These are phyloP conservation scores for Pilatotrama ljubarskyi DNA, from an alignment of 768 basidiomycete genomes.

Conservation along the genomic window DNA sequence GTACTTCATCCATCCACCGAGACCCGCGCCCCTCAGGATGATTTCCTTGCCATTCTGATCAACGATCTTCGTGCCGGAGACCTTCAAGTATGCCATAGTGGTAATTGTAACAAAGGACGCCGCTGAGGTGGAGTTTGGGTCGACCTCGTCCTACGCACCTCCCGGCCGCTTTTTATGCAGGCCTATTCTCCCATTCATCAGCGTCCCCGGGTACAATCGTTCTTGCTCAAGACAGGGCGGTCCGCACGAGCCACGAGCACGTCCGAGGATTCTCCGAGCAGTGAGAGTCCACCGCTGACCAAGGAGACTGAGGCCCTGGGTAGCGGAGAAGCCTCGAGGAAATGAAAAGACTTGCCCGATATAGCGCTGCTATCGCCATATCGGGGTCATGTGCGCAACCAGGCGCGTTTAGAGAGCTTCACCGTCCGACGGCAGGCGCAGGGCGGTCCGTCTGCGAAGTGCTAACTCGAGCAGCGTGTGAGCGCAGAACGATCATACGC, in stretches of 20 bases:
- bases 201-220: background rate
- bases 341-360: background rate
- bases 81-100: constrained; percentile 54
- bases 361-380: constrained; percentile 1
- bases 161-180: background rate
- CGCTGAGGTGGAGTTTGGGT: background rate
- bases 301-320: background rate
- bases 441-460: constrained; percentile 1
- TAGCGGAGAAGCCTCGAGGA: constrained; percentile 6
- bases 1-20: constrained; percentile 82
- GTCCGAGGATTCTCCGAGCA: background rate
- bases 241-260: background rate
- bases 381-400: constrained; percentile 10
- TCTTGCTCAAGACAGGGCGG: background rate
- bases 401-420: background rate
- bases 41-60: constrained; percentile 57
- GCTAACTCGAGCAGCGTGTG: constrained; percentile 10
- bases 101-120: background rate
- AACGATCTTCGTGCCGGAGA: constrained; percentile 60
- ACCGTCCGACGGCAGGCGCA: background rate
- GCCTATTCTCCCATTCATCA: background rate
- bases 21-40: constrained; percentile 69
- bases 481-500: background rate
- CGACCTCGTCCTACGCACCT: background rate
- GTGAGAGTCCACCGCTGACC: background rate